phyloP scores from a whole-genome alignment of 495 filamentous ascomycete species.

The Pseudotulostoma volvatum region DNA sequence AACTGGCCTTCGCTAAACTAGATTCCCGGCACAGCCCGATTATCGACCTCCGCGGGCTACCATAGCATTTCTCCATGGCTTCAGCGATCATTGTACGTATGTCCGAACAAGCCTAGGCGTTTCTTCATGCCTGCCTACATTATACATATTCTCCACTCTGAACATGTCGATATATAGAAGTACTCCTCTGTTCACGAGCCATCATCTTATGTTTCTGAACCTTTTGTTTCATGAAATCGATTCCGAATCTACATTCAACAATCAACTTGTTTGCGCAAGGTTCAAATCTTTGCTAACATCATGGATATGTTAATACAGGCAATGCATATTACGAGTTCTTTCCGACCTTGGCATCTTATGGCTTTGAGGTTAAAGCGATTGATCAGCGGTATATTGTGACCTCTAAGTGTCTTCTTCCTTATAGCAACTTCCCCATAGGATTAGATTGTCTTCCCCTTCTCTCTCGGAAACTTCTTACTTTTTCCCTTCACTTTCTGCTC shows the following conservation, averaged over 20 bases:
- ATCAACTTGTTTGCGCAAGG: too few species aligned
- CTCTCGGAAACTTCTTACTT: too few species aligned
- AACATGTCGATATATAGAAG: background rate
- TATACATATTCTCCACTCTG: background rate
- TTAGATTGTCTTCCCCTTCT: too few species aligned
- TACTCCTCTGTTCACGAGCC: too few species aligned
- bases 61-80: slow-evolving; percentile 70
- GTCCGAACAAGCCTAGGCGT: background rate
- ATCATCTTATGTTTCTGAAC: too few species aligned
- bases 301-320: slow-evolving; percentile 17
- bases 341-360: slow-evolving; percentile 44
- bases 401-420: too few species aligned
- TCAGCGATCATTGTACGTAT: slow-evolving; percentile 54
- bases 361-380: slow-evolving; percentile 55
- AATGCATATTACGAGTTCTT: slow-evolving; percentile 59
- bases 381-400: slow-evolving; percentile 57
- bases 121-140: slow-evolving; percentile 1
- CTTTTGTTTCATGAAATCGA: background rate
- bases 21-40: slow-evolving; percentile 20
- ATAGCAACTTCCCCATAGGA: too few species aligned
- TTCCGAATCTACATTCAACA: background rate
- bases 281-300: background rate
- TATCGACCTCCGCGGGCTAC: slow-evolving; percentile 43
- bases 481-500: too few species aligned
- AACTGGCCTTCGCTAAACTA: background rate